phyloP scores from a whole-genome alignment of 306 rosid species.

The Abrus precatorius region DNA sequence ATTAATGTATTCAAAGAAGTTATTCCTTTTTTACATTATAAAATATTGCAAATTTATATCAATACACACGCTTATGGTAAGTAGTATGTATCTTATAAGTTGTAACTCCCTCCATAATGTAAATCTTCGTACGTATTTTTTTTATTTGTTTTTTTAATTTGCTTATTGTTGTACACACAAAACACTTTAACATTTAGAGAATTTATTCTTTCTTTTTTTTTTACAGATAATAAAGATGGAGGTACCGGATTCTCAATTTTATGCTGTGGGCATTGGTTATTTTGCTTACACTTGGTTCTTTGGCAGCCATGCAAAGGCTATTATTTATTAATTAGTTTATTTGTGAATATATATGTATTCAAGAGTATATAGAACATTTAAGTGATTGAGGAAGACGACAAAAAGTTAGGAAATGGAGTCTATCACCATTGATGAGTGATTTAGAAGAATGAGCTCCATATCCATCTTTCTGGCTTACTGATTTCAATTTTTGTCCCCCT shows the following conservation, averaged over 20 bases:
- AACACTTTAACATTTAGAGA: slow-evolving; percentile 34
- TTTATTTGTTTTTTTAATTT: slow-evolving; percentile 17
- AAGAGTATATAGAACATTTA: slow-evolving; percentile 22
- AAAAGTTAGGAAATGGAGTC: slow-evolving; percentile 33
- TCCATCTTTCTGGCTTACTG: slow-evolving; percentile 2
- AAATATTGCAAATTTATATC: background rate
- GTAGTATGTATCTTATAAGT: background rate
- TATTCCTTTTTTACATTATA: background rate
- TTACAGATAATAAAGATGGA: slow-evolving; percentile 48
- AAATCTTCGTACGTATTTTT: background rate
- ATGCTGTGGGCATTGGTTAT: slow-evolving; percentile 25
- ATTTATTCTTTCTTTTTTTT: slow-evolving; percentile 46
- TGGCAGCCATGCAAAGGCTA: slow-evolving; percentile 17
- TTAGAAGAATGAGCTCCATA: slow-evolving; percentile 28
- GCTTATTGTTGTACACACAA: background rate
- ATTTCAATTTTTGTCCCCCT: background rate
- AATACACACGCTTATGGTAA: background rate
- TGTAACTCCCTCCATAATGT: background rate
- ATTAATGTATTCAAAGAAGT: background rate
- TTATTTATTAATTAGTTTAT: background rate
- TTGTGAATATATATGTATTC: slow-evolving; percentile 32
- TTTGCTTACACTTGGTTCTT: slow-evolving; percentile 28
- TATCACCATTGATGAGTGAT: slow-evolving; percentile 42
- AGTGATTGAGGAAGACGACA: slow-evolving; percentile 30
- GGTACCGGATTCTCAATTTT: slow-evolving; percentile 48